Conservation (phyloP, 257 asterid species). For the Nicotiana noctiflora region DNA sequence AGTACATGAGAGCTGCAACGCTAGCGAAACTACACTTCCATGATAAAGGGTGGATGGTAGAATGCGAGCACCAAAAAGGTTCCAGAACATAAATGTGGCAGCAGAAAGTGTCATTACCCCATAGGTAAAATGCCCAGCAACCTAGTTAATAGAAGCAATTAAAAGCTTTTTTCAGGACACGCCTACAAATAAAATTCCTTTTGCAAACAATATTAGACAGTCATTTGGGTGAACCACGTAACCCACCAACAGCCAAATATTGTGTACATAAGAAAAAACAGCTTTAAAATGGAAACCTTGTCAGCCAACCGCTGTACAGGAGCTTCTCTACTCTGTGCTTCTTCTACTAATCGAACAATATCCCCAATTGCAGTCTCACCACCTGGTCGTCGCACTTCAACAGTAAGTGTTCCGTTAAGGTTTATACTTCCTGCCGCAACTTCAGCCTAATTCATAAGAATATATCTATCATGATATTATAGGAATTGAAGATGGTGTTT, state of each 20-base stretch:
- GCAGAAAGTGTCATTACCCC: constrained; percentile 97
- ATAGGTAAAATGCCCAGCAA: constrained; percentile 93
- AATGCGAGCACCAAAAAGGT: constrained; percentile 63
- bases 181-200: background rate
- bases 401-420: constrained; percentile 79
- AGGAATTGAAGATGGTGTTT: constrained; percentile 13
- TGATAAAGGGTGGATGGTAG: constrained; percentile 86
- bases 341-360: constrained; percentile 96
- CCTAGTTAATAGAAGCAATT: constrained; percentile 37
- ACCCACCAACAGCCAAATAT: background rate
- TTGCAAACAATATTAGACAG: background rate
- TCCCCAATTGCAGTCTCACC: constrained; percentile 96
- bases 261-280: background rate
- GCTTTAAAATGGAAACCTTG: constrained; percentile 46
- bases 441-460: constrained; percentile 55
- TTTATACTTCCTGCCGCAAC: constrained; percentile 97
- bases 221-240: background rate
- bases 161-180: background rate
- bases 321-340: constrained; percentile 97
- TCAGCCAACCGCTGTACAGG: constrained; percentile 97
- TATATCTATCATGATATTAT: constrained; percentile 12
- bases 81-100: constrained; percentile 97
- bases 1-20: constrained; percentile 97
- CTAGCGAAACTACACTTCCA: constrained; percentile 87
- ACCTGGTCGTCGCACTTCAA: constrained; percentile 95